phyloP scores from a whole-genome alignment of 176 grass and related monocot species.

The Echinochloa phyllopogon region DNA sequence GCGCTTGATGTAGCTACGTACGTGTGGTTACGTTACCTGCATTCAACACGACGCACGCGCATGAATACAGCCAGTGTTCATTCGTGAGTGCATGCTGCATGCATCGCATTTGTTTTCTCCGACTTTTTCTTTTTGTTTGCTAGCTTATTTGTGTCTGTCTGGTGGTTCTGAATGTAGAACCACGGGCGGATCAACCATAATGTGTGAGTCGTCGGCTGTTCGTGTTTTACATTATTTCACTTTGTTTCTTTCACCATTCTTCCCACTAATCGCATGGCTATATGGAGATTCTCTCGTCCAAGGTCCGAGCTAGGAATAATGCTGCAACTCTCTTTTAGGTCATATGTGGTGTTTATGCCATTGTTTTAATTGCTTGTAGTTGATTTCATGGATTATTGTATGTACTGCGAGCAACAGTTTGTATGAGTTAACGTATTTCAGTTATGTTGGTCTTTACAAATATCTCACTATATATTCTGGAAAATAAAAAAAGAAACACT shows the following conservation, averaged over 20 bases:
- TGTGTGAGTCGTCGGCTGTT: slow-evolving; percentile 1
- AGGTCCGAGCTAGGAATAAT: neutral
- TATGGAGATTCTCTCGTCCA: neutral
- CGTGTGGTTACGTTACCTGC: neutral
- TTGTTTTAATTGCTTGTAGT: slow-evolving; percentile 27
- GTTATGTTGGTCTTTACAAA: neutral
- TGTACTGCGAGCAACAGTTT: neutral
- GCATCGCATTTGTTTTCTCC: neutral
- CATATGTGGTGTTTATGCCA: neutral
- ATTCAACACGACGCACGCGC: slow-evolving; percentile 27
- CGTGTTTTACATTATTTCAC: neutral
- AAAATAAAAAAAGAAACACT: neutral
- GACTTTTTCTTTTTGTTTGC: neutral
- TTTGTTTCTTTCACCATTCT: neutral
- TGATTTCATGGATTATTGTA: neutral
- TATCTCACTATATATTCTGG: neutral
- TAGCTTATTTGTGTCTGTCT: slow-evolving; percentile 14
- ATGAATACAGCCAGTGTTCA: slow-evolving; percentile 11
- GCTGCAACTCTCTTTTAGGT: slow-evolving; percentile 14
- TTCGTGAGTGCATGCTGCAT: slow-evolving; percentile 33
- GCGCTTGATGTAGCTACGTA: slow-evolving; percentile 37
- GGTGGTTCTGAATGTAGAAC: slow-evolving; percentile 50
- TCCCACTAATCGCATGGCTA: neutral
- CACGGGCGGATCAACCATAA: neutral
- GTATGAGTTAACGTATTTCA: neutral